Conservation (phyloP, 164 flowering plant species). For the Piper longum region DNA sequence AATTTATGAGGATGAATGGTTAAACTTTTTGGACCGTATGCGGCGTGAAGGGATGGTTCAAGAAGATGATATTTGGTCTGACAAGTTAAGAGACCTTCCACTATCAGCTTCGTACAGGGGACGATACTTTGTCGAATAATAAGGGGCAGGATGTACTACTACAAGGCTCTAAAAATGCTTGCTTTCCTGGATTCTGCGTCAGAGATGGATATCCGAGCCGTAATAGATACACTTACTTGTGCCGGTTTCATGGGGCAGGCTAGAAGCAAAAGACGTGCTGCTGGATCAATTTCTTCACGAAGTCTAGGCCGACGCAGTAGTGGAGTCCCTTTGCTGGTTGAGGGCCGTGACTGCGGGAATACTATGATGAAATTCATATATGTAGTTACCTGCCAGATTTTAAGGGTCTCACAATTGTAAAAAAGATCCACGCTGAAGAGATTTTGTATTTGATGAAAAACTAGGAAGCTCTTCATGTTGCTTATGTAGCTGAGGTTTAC, state of each 20-base stretch:
- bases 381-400: slow-evolving; percentile 78
- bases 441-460: slow-evolving; percentile 62
- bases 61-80: slow-evolving; percentile 54
- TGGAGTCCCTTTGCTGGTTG: slow-evolving; percentile 44
- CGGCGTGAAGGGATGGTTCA: slow-evolving; percentile 53
- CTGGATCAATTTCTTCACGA: slow-evolving; percentile 15
- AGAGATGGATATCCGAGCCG: slow-evolving; percentile 67
- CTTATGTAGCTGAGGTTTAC: slow-evolving; percentile 75
- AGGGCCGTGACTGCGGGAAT: slow-evolving; percentile 59
- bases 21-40: slow-evolving; percentile 77
- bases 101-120: slow-evolving; percentile 95
- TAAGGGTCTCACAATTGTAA: slow-evolving; percentile 74
- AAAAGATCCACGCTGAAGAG: slow-evolving; percentile 67
- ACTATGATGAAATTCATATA: slow-evolving; percentile 85
- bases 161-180: slow-evolving; percentile 78
- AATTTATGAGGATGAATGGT: slow-evolving; percentile 86
- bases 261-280: slow-evolving; percentile 12
- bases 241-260: slow-evolving; percentile 23
- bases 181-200: slow-evolving; percentile 85
- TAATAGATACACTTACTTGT: slow-evolving; percentile 41
- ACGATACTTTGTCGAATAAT: slow-evolving; percentile 87
- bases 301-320: slow-evolving; percentile 32
- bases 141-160: slow-evolving; percentile 97
- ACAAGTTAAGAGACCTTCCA: slow-evolving; percentile 53
- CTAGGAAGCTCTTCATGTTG: slow-evolving; percentile 86